phyloP scores from a whole-genome alignment of 2,329 filamentous ascomycete species.

The Exophiala mesophila region DNA sequence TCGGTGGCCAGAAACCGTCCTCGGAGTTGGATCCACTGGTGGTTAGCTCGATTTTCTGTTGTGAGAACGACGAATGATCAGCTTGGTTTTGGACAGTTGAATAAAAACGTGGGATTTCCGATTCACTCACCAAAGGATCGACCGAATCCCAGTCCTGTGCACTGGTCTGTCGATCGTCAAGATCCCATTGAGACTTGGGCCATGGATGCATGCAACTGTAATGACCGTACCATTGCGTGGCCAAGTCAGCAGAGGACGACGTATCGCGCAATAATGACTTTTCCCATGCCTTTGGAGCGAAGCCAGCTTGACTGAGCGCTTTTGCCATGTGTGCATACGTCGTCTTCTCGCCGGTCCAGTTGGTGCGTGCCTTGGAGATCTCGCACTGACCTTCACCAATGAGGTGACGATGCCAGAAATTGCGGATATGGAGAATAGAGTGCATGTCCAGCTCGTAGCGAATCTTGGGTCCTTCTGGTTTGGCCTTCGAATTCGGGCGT shows the following conservation, averaged over 20 bases:
- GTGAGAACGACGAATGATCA: neutral
- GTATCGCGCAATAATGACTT: slow-evolving; percentile 11
- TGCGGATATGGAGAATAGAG: slow-evolving; percentile 36
- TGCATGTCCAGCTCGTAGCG: slow-evolving; percentile 28
- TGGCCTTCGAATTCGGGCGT: neutral
- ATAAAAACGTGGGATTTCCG: neutral
- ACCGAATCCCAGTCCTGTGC: slow-evolving; percentile 30
- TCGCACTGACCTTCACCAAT: slow-evolving; percentile 22
- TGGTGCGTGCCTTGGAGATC: neutral
- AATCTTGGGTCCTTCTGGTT: slow-evolving; percentile 15
- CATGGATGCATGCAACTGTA: slow-evolving; percentile 35
- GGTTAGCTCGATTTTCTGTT: slow-evolving; percentile 20
- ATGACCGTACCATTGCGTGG: slow-evolving; percentile 24
- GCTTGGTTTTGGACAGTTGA: too few relatives aligned
- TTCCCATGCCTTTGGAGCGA: slow-evolving; percentile 21
- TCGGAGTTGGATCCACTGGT: slow-evolving; percentile 11
- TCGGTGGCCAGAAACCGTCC: slow-evolving; percentile 21
- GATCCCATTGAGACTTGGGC: slow-evolving; percentile 23
- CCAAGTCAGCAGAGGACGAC: neutral
- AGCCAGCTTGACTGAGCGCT: slow-evolving; percentile 13
- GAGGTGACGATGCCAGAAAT: slow-evolving; percentile 41
- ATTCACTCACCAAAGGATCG: slow-evolving; percentile 22
- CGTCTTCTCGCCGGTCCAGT: slow-evolving; percentile 15
- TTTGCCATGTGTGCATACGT: slow-evolving; percentile 24
- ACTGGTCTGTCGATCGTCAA: slow-evolving; percentile 34